phyloP scores from a whole-genome alignment of 768 basidiomycete genomes.

The Neoboletus magnificus region DNA sequence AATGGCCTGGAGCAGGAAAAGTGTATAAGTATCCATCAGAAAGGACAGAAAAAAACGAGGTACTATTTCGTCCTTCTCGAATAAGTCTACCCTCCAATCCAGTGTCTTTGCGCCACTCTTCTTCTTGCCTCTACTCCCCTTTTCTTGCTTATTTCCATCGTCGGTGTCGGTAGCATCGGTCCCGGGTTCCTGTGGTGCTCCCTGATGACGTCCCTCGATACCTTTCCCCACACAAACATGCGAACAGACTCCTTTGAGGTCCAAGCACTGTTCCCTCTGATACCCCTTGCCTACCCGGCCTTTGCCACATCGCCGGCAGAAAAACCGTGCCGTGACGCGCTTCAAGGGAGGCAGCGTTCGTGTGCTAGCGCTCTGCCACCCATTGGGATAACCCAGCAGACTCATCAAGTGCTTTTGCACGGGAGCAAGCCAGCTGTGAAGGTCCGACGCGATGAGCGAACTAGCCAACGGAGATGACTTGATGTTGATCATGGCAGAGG shows the following conservation, averaged over 20 bases:
- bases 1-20: slow-evolving; percentile 41
- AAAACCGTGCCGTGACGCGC: slow-evolving; percentile 56
- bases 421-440: slow-evolving; percentile 46
- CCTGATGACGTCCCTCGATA: background rate
- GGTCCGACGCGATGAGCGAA: slow-evolving; percentile 40
- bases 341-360: slow-evolving; percentile 52
- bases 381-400: slow-evolving; percentile 45
- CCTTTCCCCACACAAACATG: slow-evolving; percentile 48
- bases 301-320: slow-evolving; percentile 48
- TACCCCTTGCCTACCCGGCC: slow-evolving; percentile 34
- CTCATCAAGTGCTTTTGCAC: slow-evolving; percentile 44
- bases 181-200: background rate
- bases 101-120: slow-evolving; percentile 18
- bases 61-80: slow-evolving; percentile 61
- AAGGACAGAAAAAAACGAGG: background rate
- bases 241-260: slow-evolving; percentile 55
- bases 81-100: slow-evolving; percentile 49
- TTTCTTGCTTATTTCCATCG: slow-evolving; percentile 22
- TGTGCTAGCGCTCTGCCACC: slow-evolving; percentile 49
- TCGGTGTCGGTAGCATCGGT: background rate
- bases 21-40: background rate
- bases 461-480: slow-evolving; percentile 30
- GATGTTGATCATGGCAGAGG: slow-evolving; percentile 12
- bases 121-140: background rate
- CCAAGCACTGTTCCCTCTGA: slow-evolving; percentile 44